Evolutionary conservation across 1,284 basidiomycete species (phyloP), one percentile per base, ranked within the genome.

Genomic region (Cryptococcus depauperatus): DNA sequence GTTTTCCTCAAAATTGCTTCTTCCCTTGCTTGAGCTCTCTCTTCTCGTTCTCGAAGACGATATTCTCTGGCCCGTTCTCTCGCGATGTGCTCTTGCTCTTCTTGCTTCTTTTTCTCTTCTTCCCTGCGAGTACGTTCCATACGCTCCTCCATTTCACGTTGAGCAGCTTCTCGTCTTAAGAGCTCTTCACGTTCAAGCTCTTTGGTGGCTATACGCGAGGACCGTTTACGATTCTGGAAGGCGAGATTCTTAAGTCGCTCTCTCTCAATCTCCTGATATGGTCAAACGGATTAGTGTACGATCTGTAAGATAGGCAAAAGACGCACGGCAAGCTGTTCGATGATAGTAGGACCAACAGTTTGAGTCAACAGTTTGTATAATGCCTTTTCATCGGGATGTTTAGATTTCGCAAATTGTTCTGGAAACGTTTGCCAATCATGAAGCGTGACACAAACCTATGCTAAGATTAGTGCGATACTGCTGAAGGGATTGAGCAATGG

Each of bases 161-260:
- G 58, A n/a, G 71, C 73, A 2, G 57, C 50, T 35, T 69, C 67
- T n/a, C 64, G 64, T 5, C 70, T 58, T 4, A 67, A 46, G 5
- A 58, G 52, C 46, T 74, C 74, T 38, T 75, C 75, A n/a, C 61
- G 56, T 50, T 75, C 74, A 4, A 73, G 65, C 54, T 77, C 76
- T 23, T 70, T 66, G 35, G 70, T 66, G 1, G 74, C 74, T 41
- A 77, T 72, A 16, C 75, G 72, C 16, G 71, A 72, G 19, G 75
- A 74, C 21, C 75, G 70, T 58, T 77, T 76, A 11, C 75, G 70
- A 47, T 72, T 73, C 47, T 68, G 64, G 41, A 74, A 56, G 1
- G 71, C 71, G 28, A 69, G 62, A 47, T 76, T 71, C 42, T 72
- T 59, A 11, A 70, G 57, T 0, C 62, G 54, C 55, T 73, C 64